Evolutionary conservation across 1,284 basidiomycete genomes (phyloP), one percentile per base, ranked within the genome.

Genomic region (Apiotrichum sp.): DNA sequence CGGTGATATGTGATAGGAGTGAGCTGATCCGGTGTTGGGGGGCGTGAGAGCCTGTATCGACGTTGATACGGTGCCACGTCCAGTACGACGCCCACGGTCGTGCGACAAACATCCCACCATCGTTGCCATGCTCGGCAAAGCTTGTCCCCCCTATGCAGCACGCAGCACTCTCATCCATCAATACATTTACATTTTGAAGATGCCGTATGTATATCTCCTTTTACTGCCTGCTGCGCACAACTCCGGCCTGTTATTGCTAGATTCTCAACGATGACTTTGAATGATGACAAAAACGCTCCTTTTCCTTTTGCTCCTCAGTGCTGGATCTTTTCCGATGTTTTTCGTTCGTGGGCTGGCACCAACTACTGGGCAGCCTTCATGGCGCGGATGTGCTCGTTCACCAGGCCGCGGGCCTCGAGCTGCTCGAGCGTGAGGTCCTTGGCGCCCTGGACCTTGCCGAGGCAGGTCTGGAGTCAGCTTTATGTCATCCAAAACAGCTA

Each of bases 401-500:
- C 66, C 32, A 63, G 70, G 14, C 67, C 65, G 51, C 75, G 65
- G 50, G 63, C 49, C 53, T 74, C 69, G 42, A 79, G 65, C 48
- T 72, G 62, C 13, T 66, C 63, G 9, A 72, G 52, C 0, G 69
- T 53, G 14, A 79, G 62, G 47, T 74, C 50, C 53, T 74, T 74
- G 9, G 79, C 79, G 7, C 79, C 79, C 6, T 58, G 51, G 38
- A 80, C 73, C 32, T 60, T 63, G 8, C 75, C 74, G 22, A 80
- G 65, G 64, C 79, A 80, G n/a, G 66, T 68, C 68, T 75, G 55
- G 1, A 48, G 13, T 38, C 36, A 38, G 36, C 36, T 9, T 29
- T 11, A 6, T 8, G 35, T 43, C 13, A 36, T 10, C 16, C n/a
- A 4, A 13, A 4, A 2, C 13, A 9, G 7, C 3, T 13, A 66